Evolutionary conservation across 768 basidiomycete species (phyloP).

Genomic region (Cubamyces lactineus): DNA sequence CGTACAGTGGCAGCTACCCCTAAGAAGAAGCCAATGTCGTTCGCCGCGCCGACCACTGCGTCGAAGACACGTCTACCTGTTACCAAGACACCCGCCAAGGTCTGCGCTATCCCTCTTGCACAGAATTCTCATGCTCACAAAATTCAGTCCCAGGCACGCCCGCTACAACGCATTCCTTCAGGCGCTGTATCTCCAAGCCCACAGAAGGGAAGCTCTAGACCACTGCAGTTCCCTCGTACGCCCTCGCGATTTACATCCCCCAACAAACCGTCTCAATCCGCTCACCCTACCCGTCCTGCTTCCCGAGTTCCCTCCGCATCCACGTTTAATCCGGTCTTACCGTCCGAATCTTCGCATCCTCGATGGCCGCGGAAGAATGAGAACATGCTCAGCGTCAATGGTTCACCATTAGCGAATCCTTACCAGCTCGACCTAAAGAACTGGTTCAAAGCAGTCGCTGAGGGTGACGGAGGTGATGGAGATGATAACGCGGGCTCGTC

Average conservation of each 20-base stretch:
- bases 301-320: conserved; percentile 56
- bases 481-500: conserved; percentile 22
- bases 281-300: conserved; percentile 35
- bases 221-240: conserved; percentile 34
- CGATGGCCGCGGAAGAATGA: conserved; percentile 77
- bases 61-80: conserved; percentile 45
- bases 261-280: conserved; percentile 34
- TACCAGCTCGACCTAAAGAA: conserved; percentile 69
- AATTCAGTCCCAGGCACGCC: conserved; percentile 30
- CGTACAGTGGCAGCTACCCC: conserved; percentile 53
- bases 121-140: neutral
- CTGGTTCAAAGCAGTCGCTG: conserved; percentile 46
- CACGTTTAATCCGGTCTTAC: conserved; percentile 74
- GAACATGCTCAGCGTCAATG: conserved; percentile 79
- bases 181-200: conserved; percentile 39
- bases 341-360: conserved; percentile 40
- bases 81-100: conserved; percentile 37
- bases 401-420: conserved; percentile 81
- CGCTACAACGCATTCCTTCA: conserved; percentile 33
- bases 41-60: conserved; percentile 56
- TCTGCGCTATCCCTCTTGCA: conserved; percentile 16
- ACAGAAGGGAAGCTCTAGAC: conserved; percentile 35
- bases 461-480: conserved; percentile 35
- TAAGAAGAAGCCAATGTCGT: conserved; percentile 51
- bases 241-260: conserved; percentile 55